These are phyloP conservation scores for Pulveroboletus sp. DNA, from an alignment of 768 basidiomycete species.

Conservation along the genomic window DNA sequence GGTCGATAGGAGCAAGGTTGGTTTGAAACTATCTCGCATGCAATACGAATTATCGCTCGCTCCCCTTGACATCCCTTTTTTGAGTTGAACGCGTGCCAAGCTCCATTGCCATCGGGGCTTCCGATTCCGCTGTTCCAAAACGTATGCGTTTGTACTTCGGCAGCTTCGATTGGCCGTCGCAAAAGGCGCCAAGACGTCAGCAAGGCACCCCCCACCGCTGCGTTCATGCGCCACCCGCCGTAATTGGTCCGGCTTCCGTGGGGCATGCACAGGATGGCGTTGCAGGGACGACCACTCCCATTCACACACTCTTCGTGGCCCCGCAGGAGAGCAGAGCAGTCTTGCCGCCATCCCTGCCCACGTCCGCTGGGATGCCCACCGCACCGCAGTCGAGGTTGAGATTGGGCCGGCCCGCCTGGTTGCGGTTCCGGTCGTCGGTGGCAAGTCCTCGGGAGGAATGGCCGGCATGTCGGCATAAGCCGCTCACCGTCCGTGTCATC, in stretches of 20 bases:
- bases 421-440: slow-evolving; percentile 9
- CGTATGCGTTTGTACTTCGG: slow-evolving; percentile 6
- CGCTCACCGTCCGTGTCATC: background rate
- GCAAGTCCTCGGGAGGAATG: background rate
- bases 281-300: background rate
- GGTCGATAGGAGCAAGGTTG: background rate
- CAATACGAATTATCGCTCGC: slow-evolving; percentile 7
- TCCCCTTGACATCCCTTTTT: slow-evolving; percentile 18
- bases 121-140: slow-evolving; percentile 24
- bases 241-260: slow-evolving; percentile 9
- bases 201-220: background rate
- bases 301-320: slow-evolving; percentile 3
- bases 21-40: slow-evolving; percentile 13
- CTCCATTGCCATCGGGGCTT: slow-evolving; percentile 26
- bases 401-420: slow-evolving; percentile 7
- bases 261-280: slow-evolving; percentile 9
- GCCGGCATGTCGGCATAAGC: slow-evolving; percentile 2
- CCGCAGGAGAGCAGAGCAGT: too few relatives aligned
- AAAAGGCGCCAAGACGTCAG: slow-evolving; percentile 10
- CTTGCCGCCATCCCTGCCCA: background rate
- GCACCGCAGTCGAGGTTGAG: background rate
- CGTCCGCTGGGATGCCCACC: background rate
- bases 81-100: slow-evolving; percentile 18
- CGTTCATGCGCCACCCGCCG: slow-evolving; percentile 9
- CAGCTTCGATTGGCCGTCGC: slow-evolving; percentile 23